Percentiles rank a stretch among this genome's conserved stretches.
Evolutionary conservation across 805 yeast genomes (phyloP).

Genomic region (Yamadazyma philogaea): DNA sequence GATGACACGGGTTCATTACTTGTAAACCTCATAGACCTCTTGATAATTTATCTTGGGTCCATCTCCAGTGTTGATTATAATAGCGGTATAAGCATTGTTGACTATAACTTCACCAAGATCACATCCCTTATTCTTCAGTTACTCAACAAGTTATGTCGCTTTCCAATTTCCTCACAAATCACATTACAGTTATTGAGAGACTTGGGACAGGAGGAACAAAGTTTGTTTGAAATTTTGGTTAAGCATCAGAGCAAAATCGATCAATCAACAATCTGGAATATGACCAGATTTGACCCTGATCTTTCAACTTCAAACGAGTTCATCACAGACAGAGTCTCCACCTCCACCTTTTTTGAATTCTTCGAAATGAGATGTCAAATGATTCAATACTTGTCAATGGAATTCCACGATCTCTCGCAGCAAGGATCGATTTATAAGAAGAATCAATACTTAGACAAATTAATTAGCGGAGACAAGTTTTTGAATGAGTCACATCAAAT

Average conservation of each 20-base stretch:
- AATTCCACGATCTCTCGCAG: conserved; percentile 54
- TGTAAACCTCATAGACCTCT: conserved; percentile 46
- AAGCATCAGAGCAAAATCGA: conserved; percentile 54
- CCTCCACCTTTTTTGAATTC: conserved; percentile 59
- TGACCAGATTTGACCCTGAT: conserved; percentile 42
- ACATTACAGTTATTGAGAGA: conserved; percentile 53
- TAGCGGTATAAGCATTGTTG: conserved; percentile 37
- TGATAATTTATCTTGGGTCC: conserved; percentile 46
- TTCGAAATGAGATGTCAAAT: conserved; percentile 57
- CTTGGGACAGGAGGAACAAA: conserved; percentile 19
- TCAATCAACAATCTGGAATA: conserved; percentile 52
- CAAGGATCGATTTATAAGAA: conserved; percentile 50
- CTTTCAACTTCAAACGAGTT: conserved; percentile 33
- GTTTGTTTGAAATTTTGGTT: conserved; percentile 52
- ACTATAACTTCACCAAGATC: conserved; percentile 56
- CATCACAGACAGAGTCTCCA: conserved; percentile 29
- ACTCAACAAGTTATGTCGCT: conserved; percentile 57
- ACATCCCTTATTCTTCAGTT: conserved; percentile 59
- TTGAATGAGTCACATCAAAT: conserved; percentile 63
- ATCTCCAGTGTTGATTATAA: conserved; percentile 36
- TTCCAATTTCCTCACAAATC: conserved; percentile 49
- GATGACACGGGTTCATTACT: conserved; percentile 52
- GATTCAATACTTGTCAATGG: conserved; percentile 65
- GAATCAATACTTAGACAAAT: conserved; percentile 47
- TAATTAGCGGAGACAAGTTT: conserved; percentile 51